phyloP scores from a whole-genome alignment of 768 basidiomycete species.

The Mycena galericulata region DNA sequence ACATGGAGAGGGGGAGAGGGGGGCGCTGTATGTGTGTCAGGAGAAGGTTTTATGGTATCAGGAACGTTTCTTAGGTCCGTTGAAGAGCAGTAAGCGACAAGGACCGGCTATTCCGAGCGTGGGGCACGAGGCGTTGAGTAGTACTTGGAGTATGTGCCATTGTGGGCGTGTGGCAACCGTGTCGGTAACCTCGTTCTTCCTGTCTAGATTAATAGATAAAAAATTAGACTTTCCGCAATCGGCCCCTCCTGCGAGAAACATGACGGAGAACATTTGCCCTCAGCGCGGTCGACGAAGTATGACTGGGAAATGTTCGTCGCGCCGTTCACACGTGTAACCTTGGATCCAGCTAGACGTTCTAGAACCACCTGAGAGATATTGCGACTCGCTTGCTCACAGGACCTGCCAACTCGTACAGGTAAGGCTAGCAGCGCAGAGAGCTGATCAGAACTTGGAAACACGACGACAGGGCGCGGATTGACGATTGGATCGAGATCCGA shows the following conservation, averaged over 20 bases:
- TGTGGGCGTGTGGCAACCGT: neutral
- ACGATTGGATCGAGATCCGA: too few relatives aligned
- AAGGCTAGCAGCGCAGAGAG: too few relatives aligned
- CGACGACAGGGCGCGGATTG: too few relatives aligned
- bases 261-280: neutral
- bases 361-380: too few relatives aligned
- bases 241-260: neutral
- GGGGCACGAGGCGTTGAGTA: conserved; percentile 11
- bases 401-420: too few relatives aligned
- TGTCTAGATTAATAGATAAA: too few relatives aligned
- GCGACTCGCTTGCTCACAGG: too few relatives aligned
- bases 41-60: conserved; percentile 16
- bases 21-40: neutral
- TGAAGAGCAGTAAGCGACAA: neutral
- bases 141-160: too few relatives aligned
- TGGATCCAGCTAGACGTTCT: neutral
- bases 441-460: too few relatives aligned
- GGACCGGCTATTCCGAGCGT: conserved; percentile 5
- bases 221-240: neutral
- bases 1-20: conserved; percentile 1
- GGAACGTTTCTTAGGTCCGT: conserved; percentile 20
- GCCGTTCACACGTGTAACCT: conserved; percentile 15
- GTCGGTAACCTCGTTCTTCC: neutral
- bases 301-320: neutral
- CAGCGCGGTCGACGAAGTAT: neutral